Conservation (phyloP, 2,329 filamentous ascomycete genomes). For the Phyllosticta paracitricarpa region DNA sequence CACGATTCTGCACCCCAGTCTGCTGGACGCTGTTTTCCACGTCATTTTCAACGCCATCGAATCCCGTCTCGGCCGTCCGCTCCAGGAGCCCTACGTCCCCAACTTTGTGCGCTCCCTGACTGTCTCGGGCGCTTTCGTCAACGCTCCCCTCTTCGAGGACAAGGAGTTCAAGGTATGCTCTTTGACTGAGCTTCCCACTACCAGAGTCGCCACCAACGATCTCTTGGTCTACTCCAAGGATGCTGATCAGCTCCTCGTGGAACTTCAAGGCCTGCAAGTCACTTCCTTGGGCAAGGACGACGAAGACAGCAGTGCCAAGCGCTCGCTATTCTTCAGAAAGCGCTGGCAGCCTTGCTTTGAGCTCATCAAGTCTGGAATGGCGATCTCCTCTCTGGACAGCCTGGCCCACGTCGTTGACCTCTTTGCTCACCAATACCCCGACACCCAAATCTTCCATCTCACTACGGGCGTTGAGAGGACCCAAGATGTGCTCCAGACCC, state of each 20-base stretch:
- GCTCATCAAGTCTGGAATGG: not conserved
- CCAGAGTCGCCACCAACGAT: not conserved
- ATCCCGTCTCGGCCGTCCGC: not conserved
- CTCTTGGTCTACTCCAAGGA: not conserved
- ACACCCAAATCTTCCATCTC: not conserved
- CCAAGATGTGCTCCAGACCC: not conserved
- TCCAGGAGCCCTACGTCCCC: constrained; percentile 3
- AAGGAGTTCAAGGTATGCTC: constrained; percentile 1
- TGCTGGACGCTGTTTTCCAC: constrained; percentile 4
- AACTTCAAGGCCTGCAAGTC: not conserved
- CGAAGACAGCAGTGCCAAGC: not conserved
- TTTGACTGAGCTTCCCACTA: not conserved
- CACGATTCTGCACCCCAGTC: not conserved
- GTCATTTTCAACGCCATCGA: constrained; percentile 3
- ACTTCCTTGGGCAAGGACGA: not conserved
- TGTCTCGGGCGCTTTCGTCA: not conserved
- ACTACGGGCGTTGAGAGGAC: not conserved
- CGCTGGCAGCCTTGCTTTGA: not conserved
- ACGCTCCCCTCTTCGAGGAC: not conserved
- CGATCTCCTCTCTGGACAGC: not conserved
- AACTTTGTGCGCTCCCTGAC: not conserved
- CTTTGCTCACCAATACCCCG: constrained; percentile 2
- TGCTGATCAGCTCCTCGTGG: not conserved
- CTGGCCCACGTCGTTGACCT: not conserved
- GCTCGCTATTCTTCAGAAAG: not conserved